phyloP scores from a whole-genome alignment of 139 green algal genomes.

The Volvox reticuliferus region DNA sequence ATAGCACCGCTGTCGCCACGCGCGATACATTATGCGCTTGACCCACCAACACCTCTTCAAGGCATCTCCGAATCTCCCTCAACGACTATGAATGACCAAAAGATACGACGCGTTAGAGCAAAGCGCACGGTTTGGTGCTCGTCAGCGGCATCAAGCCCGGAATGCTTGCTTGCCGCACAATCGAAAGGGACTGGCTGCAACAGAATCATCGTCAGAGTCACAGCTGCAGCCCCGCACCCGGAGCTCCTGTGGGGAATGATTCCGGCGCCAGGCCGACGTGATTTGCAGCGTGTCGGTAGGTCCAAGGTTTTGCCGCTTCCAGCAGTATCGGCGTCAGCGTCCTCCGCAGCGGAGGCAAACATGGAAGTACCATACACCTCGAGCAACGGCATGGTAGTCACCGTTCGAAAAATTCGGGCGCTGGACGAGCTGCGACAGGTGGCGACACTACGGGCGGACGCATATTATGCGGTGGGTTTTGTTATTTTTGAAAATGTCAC shows the following conservation, averaged over 20 bases:
- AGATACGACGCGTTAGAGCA: background rate
- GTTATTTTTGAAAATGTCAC: background rate
- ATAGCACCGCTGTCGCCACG: background rate
- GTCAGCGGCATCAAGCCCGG: background rate
- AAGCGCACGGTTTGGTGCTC: background rate
- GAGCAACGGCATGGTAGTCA: background rate
- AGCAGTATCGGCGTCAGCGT: background rate
- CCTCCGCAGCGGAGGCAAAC: background rate
- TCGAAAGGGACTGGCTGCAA: background rate
- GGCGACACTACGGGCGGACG: slow-evolving; percentile 58
- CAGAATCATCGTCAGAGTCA: background rate
- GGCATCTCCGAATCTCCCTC: background rate
- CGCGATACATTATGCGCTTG: background rate
- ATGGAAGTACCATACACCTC: slow-evolving; percentile 5
- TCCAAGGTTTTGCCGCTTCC: background rate
- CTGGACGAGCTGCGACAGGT: slow-evolving; percentile 55
- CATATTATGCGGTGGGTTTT: slow-evolving; percentile 62
- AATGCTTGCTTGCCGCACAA: background rate
- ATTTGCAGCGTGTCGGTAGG: background rate
- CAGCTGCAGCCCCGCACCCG: background rate
- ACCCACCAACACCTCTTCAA: background rate
- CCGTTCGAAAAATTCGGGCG: background rate
- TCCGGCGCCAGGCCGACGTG: background rate
- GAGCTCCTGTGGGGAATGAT: background rate
- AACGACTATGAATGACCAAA: background rate